These are phyloP conservation scores for Neltuma alba DNA, from an alignment of 306 rosid species.

Conservation along the genomic window DNA sequence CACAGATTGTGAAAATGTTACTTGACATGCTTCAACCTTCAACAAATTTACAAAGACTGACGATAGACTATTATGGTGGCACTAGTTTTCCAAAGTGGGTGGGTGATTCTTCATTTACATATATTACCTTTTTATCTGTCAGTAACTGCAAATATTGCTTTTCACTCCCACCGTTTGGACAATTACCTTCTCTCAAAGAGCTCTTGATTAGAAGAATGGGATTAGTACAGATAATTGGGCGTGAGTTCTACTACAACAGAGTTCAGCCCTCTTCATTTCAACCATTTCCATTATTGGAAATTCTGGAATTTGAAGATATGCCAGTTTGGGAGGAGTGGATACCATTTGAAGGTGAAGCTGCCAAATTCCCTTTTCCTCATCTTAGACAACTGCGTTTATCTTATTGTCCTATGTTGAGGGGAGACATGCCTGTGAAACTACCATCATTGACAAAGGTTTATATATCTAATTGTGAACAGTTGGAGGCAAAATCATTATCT, in stretches of 20 bases:
- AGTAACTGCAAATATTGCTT: no score
- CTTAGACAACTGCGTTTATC: neutral
- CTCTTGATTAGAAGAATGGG: neutral
- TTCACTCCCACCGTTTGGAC: slow-evolving; percentile 28
- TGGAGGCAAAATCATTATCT: neutral
- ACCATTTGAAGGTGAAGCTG: neutral
- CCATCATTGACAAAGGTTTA: neutral
- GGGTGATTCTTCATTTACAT: no score
- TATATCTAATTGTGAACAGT: neutral
- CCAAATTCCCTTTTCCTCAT: neutral
- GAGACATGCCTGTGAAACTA: neutral
- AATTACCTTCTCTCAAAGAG: slow-evolving; percentile 17
- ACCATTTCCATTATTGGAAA: slow-evolving; percentile 1
- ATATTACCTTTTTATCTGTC: no score
- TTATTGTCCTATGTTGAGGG: neutral
- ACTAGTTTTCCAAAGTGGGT: no score
- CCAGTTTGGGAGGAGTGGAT: neutral
- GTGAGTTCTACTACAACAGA: neutral
- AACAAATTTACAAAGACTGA: slow-evolving; percentile 18
- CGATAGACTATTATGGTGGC: slow-evolving; percentile 20
- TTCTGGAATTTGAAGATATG: neutral
- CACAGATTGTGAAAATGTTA: neutral
- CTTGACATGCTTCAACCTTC: slow-evolving; percentile 27
- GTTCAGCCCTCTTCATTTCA: slow-evolving; percentile 1
- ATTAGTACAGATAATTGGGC: no score